Conservation (phyloP, 441 rosid genomes). For the Geranium incanum region DNA sequence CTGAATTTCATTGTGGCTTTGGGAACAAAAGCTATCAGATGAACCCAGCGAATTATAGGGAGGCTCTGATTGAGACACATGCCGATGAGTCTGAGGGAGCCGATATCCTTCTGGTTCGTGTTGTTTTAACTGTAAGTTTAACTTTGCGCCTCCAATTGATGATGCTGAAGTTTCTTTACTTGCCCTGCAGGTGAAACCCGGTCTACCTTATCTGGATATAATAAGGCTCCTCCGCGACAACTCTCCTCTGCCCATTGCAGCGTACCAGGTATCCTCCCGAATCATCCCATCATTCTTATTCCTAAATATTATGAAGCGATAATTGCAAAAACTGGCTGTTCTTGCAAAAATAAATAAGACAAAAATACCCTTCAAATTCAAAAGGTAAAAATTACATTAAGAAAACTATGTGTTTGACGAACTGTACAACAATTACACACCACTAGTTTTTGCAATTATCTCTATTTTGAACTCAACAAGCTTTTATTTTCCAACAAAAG, state of each 20-base stretch:
- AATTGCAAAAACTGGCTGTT: too few relatives aligned
- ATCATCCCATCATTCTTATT: background rate
- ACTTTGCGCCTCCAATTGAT: background rate
- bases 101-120: slow-evolving; percentile 76
- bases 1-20: slow-evolving; percentile 23
- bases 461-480: too few relatives aligned
- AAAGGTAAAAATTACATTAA: too few relatives aligned
- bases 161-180: slow-evolving; percentile 19
- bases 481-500: too few relatives aligned
- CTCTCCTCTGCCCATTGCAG: slow-evolving; percentile 82
- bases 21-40: slow-evolving; percentile 74
- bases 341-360: too few relatives aligned
- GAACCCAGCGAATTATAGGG: slow-evolving; percentile 92
- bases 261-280: slow-evolving; percentile 59
- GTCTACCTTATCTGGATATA: slow-evolving; percentile 92
- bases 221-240: slow-evolving; percentile 79
- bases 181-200: slow-evolving; percentile 76
- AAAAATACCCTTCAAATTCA: too few relatives aligned
- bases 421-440: too few relatives aligned
- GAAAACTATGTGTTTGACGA: too few relatives aligned
- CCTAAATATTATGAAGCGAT: background rate
- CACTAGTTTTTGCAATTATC: too few relatives aligned
- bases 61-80: slow-evolving; percentile 76
- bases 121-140: slow-evolving; percentile 15
- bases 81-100: slow-evolving; percentile 98